phyloP scores from a whole-genome alignment of 179 eudicot genomes.

The Monotropa hypopitys region DNA sequence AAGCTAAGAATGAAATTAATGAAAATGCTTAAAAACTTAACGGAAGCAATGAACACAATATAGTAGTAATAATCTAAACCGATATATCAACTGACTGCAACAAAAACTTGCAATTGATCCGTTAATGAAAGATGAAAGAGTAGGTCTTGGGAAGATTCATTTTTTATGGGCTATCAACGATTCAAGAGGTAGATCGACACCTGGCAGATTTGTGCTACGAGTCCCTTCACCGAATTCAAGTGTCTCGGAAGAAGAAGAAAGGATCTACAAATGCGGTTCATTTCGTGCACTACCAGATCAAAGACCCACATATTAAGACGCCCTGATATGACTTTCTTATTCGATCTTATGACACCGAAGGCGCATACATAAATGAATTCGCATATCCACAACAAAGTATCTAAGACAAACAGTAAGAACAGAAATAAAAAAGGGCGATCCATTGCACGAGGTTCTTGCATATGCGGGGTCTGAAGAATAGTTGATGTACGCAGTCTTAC shows the following conservation, averaged over 20 bases:
- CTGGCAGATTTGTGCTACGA: background rate
- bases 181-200: background rate
- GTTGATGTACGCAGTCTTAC: too few relatives aligned
- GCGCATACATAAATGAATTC: background rate
- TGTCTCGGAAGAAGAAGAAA: background rate
- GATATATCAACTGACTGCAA: background rate
- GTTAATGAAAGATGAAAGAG: background rate
- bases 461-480: too few relatives aligned
- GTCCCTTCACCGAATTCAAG: background rate
- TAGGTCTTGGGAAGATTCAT: background rate
- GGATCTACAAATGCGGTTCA: background rate
- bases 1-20: background rate
- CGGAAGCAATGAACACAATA: background rate
- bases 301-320: background rate
- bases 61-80: background rate
- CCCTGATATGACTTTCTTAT: background rate
- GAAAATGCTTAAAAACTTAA: background rate
- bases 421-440: background rate
- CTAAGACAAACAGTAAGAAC: background rate
- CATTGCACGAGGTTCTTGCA: too few relatives aligned
- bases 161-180: background rate
- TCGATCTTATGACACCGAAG: background rate
- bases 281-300: background rate
- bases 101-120: background rate
- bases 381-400: background rate